phyloP scores from a whole-genome alignment of 306 rosid genomes.

The Hippophae rhamnoides region DNA sequence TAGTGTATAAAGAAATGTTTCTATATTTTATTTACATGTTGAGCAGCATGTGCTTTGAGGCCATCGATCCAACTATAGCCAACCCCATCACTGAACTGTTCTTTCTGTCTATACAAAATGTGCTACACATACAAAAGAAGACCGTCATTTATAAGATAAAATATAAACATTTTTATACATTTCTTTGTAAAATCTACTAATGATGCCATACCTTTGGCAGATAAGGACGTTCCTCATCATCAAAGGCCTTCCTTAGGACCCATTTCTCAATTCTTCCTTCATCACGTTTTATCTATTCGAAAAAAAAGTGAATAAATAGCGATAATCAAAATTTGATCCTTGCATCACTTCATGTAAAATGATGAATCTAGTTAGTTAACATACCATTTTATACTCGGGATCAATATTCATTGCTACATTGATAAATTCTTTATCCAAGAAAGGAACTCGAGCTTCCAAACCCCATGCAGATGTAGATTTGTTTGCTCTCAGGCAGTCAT shows the following conservation, averaged over 20 bases:
- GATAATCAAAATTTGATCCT: too few relatives aligned
- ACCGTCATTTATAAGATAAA: constrained; percentile 13
- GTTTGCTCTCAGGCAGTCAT: constrained; percentile 87
- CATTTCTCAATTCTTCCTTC: constrained; percentile 89
- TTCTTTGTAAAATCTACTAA: not conserved
- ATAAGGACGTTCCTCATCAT: constrained; percentile 81
- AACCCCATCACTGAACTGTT: constrained; percentile 96
- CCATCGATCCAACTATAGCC: constrained; percentile 99
- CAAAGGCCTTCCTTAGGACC: constrained; percentile 84
- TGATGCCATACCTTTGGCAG: constrained; percentile 66
- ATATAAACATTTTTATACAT: not conserved
- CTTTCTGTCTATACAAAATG: constrained; percentile 88
- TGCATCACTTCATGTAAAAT: too few relatives aligned
- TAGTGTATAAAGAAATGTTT: too few relatives aligned
- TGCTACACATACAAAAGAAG: constrained; percentile 45
- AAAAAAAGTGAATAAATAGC: not conserved
- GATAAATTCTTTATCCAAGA: constrained; percentile 78
- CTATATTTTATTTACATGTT: constrained; percentile 40
- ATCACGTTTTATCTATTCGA: constrained; percentile 47
- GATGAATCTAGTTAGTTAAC: not conserved
- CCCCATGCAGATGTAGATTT: constrained; percentile 99
- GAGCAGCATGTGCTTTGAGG: constrained; percentile 81
- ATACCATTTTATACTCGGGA: constrained; percentile 70
- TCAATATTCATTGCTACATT: constrained; percentile 80
- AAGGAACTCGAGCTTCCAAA: constrained; percentile 88